Evolutionary conservation across 345 rosid species (phyloP).

Genomic region (Isatis tinctoria): DNA sequence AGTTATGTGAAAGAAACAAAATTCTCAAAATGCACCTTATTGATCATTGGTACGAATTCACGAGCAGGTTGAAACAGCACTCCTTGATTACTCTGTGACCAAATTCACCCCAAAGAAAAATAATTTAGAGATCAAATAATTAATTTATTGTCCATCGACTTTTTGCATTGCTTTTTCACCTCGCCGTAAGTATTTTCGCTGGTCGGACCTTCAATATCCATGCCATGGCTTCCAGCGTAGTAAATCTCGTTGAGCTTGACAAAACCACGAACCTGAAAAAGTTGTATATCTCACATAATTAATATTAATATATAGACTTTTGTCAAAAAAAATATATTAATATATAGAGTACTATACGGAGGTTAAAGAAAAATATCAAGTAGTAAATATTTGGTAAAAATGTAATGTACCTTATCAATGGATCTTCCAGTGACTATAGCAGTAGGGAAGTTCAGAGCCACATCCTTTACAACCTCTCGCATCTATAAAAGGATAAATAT

Average conservation of each 20-base stretch:
- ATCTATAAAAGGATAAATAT: slow-evolving; percentile 39
- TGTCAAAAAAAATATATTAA: background rate
- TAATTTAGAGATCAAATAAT: background rate
- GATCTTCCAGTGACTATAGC: slow-evolving; percentile 96
- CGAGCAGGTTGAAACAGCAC: slow-evolving; percentile 80
- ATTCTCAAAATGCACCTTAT: slow-evolving; percentile 46
- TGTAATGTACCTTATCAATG: slow-evolving; percentile 76
- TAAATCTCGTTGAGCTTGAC: slow-evolving; percentile 74
- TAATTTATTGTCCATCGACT: background rate
- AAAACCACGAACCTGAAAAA: slow-evolving; percentile 70
- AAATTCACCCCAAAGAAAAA: background rate
- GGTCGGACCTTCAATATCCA: slow-evolving; percentile 93
- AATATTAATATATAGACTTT: background rate
- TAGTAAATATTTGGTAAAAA: background rate
- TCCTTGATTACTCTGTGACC: slow-evolving; percentile 40
- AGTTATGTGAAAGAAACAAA: background rate
- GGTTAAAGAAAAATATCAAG: background rate
- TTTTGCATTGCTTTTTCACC: slow-evolving; percentile 19
- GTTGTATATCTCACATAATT: background rate
- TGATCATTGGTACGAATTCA: slow-evolving; percentile 82
- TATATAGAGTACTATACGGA: background rate
- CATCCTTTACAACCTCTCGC: slow-evolving; percentile 71
- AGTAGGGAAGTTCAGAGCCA: slow-evolving; percentile 74
- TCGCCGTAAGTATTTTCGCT: slow-evolving; percentile 39
- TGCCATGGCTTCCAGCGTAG: slow-evolving; percentile 99